These are phyloP conservation scores for Phytophthora capsici DNA, from an alignment of 352 stramenopile genomes.

Conservation along the genomic window DNA sequence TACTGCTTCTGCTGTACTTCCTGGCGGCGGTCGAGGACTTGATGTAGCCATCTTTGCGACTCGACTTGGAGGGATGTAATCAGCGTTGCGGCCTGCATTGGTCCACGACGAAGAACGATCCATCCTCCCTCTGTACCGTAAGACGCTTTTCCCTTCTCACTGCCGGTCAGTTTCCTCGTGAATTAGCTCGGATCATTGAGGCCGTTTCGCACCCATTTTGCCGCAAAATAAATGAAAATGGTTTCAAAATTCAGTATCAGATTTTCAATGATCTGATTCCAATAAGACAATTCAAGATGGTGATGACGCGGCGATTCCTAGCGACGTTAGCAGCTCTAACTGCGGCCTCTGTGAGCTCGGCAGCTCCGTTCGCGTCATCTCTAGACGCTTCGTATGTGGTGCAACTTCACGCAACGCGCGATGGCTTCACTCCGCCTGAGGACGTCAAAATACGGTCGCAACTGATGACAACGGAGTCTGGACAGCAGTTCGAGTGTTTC, in stretches of 20 bases:
- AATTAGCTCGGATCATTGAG: constrained; percentile 8
- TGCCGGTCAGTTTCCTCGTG: constrained; percentile 10
- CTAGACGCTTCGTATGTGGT: constrained; percentile 69
- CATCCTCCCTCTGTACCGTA: constrained; percentile 8
- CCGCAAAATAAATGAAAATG: constrained; percentile 14
- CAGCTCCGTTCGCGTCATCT: constrained; percentile 18
- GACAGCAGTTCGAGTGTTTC: constrained; percentile 79
- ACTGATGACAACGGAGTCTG: constrained; percentile 68
- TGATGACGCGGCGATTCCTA: constrained; percentile 30
- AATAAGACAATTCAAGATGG: constrained; percentile 1
- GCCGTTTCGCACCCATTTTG: constrained; percentile 20
- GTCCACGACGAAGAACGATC: constrained; percentile 31
- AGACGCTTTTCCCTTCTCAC: no score
- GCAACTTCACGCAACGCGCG: constrained; percentile 62
- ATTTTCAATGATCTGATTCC: constrained; percentile 18
- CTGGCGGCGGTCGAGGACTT: constrained; percentile 35
- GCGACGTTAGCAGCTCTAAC: constrained; percentile 14
- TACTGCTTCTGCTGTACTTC: constrained; percentile 27
- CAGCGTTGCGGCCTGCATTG: constrained; percentile 14
- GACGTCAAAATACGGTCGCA: constrained; percentile 43
- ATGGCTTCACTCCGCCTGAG: constrained; percentile 37
- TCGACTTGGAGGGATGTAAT: constrained; percentile 30
- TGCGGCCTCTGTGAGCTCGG: constrained; percentile 4
- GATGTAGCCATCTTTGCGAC: constrained; percentile 28
- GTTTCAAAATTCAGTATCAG: constrained; percentile 13